Conservation (phyloP, 73 alveolate genomes). For the Paramecium tetraurelia region DNA sequence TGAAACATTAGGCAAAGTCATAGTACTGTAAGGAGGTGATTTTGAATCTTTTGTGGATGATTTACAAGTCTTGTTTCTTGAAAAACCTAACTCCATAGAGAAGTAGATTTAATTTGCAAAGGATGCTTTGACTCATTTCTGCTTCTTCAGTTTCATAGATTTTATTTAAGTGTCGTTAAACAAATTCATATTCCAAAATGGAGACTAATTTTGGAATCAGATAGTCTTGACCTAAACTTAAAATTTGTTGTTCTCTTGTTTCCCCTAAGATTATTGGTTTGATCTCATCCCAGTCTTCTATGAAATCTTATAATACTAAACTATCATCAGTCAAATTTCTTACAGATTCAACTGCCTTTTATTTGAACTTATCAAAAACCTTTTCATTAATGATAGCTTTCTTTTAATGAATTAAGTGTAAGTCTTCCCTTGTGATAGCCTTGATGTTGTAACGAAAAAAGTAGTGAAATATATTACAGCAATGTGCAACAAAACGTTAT, state of each 20-base stretch:
- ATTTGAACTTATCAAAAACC: not conserved
- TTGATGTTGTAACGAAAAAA: not conserved
- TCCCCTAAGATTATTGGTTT: constrained; percentile 27
- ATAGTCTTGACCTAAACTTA: not conserved
- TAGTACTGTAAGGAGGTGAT: not conserved
- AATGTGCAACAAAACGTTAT: not conserved
- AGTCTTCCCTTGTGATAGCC: constrained; percentile 11
- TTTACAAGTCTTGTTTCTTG: not conserved
- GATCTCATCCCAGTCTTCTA: constrained; percentile 36
- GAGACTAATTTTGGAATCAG: not conserved
- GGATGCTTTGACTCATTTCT: not conserved
- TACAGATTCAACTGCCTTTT: not conserved
- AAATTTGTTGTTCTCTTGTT: not conserved
- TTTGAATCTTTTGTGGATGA: not conserved
- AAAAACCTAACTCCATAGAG: not conserved
- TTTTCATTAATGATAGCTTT: not conserved
- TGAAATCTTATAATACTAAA: not conserved
- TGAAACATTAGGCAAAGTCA: not conserved
- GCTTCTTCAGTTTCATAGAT: constrained; percentile 13
- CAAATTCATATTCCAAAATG: not conserved
- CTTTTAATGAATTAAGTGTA: not conserved
- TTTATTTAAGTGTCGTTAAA: not conserved
- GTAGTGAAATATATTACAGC: not conserved
- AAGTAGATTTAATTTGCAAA: constrained; percentile 14
- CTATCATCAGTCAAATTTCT: not conserved